These are phyloP conservation scores for Saccharomycopsis capsularis DNA, from an alignment of 805 yeast species.

Conservation along the genomic window DNA sequence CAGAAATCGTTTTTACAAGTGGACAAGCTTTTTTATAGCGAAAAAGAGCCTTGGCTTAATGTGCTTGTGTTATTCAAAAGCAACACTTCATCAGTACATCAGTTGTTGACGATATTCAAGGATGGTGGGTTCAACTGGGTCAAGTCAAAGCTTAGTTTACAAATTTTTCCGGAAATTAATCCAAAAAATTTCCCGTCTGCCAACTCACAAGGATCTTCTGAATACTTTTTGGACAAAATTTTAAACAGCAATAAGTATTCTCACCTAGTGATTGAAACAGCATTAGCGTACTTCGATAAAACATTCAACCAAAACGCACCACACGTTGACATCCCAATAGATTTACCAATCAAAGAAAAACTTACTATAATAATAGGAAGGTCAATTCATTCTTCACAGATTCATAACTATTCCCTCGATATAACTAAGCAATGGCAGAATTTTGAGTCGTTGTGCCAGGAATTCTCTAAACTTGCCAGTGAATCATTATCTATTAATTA, in stretches of 20 bases:
- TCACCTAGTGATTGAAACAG: conserved; percentile 42
- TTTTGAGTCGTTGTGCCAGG: conserved; percentile 66
- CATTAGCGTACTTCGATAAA: conserved; percentile 42
- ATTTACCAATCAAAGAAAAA: conserved; percentile 30
- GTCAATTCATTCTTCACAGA: conserved; percentile 24
- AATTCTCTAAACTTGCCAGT: conserved; percentile 41
- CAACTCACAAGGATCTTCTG: conserved; percentile 30
- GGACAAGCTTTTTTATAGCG: conserved; percentile 1
- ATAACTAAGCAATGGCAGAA: conserved; percentile 56
- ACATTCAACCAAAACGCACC: conserved; percentile 32
- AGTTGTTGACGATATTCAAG: conserved; percentile 29
- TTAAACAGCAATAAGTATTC: conserved; percentile 46
- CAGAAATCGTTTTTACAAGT: background rate
- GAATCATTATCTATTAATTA: conserved; percentile 42
- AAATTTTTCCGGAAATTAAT: conserved; percentile 26
- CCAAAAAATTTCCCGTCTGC: conserved; percentile 24
- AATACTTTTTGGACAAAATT: conserved; percentile 38
- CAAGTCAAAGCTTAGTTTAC: conserved; percentile 19
- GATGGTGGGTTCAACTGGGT: conserved; percentile 26
- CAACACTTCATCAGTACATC: conserved; percentile 46
- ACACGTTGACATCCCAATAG: conserved; percentile 17
- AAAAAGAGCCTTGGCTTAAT: conserved; percentile 24
- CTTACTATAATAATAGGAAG: conserved; percentile 30
- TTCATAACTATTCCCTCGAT: conserved; percentile 31
- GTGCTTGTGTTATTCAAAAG: conserved; percentile 55